Conservation (phyloP, 2,329 filamentous ascomycete genomes). For the Clarireedia hainanense region DNA sequence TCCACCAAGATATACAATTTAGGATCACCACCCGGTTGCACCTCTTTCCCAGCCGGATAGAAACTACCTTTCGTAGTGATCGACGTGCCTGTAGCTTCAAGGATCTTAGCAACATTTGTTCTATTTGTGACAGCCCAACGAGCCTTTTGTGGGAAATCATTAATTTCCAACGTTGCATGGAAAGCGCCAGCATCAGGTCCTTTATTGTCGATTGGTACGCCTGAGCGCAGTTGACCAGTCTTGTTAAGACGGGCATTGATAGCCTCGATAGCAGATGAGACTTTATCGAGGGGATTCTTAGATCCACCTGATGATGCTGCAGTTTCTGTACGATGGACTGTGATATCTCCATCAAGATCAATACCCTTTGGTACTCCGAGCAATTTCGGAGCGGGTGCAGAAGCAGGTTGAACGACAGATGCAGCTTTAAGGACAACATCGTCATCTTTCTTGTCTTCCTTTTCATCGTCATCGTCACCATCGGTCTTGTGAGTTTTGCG, state of each 20-base stretch:
- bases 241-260: constrained; percentile 88
- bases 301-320: constrained; percentile 31
- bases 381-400: constrained; percentile 31
- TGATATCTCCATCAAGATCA: constrained; percentile 61
- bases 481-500: constrained; percentile 86
- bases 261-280: constrained; percentile 80
- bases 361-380: constrained; percentile 45
- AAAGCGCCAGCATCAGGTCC: constrained; percentile 94
- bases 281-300: constrained; percentile 73
- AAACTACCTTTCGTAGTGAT: constrained; percentile 97
- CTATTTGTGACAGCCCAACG: constrained; percentile 98
- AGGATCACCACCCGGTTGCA: constrained; percentile 65
- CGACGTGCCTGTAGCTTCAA: constrained; percentile 87
- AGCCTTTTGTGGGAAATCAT: constrained; percentile 98
- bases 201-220: constrained; percentile 96
- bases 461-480: constrained; percentile 72
- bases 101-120: constrained; percentile 96
- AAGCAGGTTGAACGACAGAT: constrained; percentile 54
- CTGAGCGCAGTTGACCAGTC: constrained; percentile 80
- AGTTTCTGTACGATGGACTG: constrained; percentile 62
- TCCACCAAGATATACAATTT: constrained; percentile 98
- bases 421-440: constrained; percentile 63
- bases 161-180: constrained; percentile 96
- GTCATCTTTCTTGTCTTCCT: constrained; percentile 63
- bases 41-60: constrained; percentile 75